Evolutionary conservation across 2,329 filamentous ascomycete genomes (phyloP), one percentile per base, ranked within the genome.

Genomic region (Claviceps fusiformis): DNA sequence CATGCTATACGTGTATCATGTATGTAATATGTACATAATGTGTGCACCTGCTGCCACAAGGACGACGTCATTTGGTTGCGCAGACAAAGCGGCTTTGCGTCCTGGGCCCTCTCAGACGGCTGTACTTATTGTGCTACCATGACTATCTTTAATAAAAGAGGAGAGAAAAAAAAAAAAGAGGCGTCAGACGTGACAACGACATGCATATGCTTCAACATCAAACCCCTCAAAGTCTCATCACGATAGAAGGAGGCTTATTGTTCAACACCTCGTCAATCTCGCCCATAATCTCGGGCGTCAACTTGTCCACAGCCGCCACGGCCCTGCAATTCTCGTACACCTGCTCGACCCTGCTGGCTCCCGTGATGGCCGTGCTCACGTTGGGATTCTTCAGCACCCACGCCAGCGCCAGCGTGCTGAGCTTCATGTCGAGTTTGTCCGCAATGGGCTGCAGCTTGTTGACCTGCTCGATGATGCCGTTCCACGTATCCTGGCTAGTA

Each of bases 301-400:
- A 65, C 69, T 77, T 78, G 54, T 80, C 75, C 29, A 80, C 66
- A 10, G 74, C 69, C 13, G 67, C 70, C 11, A 84, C 59, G 2
- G 82, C 79, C 63, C 71, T 70, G 50, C 80, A 68, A 62, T 81
- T 83, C 67, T 84, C 80, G 55, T 77, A 78, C 48, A 85, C 72
- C 71, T 85, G 81, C 64, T 76, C 73, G 3, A 75, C 70, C 54
- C 70, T 75, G 67, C 77, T 81, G 5, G 81, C 80, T 6, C 80
- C 80, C 1, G 78, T 79, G 59, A 84, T 83, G 39, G 79, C 81
- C 17, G 75, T 78, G 65, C 78, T 82, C 51, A 84, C 77, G 56
- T 81, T 77, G 59, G 75, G 74, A 64, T 85, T 85, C 64, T 75
- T 78, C 51, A 85, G 70, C 15, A 81, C 78, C 81, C 82, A 85